These are phyloP conservation scores for Yarrowia divulgata DNA, from an alignment of 805 yeast species.

Conservation along the genomic window DNA sequence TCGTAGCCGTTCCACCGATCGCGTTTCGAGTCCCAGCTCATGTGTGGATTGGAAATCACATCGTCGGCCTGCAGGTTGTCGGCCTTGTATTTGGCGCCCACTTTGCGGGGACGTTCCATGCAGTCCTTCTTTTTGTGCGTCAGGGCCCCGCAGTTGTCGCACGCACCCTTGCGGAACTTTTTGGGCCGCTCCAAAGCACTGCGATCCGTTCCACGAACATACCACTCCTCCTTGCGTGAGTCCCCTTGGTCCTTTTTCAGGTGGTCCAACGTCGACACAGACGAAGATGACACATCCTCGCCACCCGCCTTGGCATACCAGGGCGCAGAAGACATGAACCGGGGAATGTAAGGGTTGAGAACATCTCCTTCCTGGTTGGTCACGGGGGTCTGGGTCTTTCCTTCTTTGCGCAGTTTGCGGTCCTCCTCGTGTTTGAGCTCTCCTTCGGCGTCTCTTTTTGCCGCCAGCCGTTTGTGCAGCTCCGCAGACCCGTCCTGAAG, in stretches of 20 bases:
- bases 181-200: slow-evolving; percentile 42
- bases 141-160: slow-evolving; percentile 66
- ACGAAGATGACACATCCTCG: slow-evolving; percentile 40
- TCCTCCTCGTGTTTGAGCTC: slow-evolving; percentile 35
- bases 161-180: slow-evolving; percentile 53
- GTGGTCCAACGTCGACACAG: slow-evolving; percentile 46
- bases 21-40: slow-evolving; percentile 71
- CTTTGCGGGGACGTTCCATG: slow-evolving; percentile 61
- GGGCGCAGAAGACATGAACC: slow-evolving; percentile 49
- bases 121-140: slow-evolving; percentile 63
- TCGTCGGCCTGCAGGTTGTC: slow-evolving; percentile 48
- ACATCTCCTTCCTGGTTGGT: slow-evolving; percentile 44
- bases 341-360: slow-evolving; percentile 51
- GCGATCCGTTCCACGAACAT: slow-evolving; percentile 48
- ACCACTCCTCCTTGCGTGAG: slow-evolving; percentile 46
- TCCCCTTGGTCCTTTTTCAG: slow-evolving; percentile 44
- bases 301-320: slow-evolving; percentile 48
- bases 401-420: slow-evolving; percentile 18
- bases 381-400: slow-evolving; percentile 2
- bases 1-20: slow-evolving; percentile 87
- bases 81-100: slow-evolving; percentile 51
- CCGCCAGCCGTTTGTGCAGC: slow-evolving; percentile 15
- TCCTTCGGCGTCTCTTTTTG: slow-evolving; percentile 29
- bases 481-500: slow-evolving; percentile 37
- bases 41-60: slow-evolving; percentile 44